A percentile compares a stretch with the other conserved stretches of the same genome.
These are phyloP conservation scores for Colletotrichum lentis DNA, from an alignment of 2,329 filamentous ascomycete genomes.

Conservation along the genomic window DNA sequence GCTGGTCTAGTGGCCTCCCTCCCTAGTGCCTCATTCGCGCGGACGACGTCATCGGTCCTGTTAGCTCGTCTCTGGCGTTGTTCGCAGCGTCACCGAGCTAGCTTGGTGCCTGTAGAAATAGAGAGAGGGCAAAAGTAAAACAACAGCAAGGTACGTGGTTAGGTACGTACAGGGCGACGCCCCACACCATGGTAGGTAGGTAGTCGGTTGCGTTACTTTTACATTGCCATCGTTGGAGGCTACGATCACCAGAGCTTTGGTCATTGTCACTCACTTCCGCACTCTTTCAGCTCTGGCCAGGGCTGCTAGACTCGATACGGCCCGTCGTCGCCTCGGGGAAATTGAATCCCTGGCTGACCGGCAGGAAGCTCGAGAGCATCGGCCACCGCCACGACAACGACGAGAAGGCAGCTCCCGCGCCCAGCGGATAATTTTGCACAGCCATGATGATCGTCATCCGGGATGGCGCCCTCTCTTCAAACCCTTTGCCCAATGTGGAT, in stretches of 20 bases:
- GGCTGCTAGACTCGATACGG: background rate
- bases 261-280: constrained; percentile 18
- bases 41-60: constrained; percentile 38
- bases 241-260: constrained; percentile 23
- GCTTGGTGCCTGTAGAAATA: constrained; percentile 13
- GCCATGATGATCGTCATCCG: constrained; percentile 29
- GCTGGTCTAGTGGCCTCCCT: constrained; percentile 8
- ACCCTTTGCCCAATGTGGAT: constrained; percentile 26
- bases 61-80: constrained; percentile 36
- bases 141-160: constrained; percentile 2
- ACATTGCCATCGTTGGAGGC: constrained; percentile 8
- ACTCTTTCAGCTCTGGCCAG: background rate
- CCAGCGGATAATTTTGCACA: constrained; percentile 23
- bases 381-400: background rate
- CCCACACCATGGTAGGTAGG: constrained; percentile 28
- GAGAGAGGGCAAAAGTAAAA: no score
- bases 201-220: constrained; percentile 8
- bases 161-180: constrained; percentile 5
- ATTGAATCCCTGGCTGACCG: background rate
- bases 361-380: background rate
- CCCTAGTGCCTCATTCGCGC: constrained; percentile 34
- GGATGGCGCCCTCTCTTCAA: constrained; percentile 30
- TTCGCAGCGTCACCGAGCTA: constrained; percentile 36
- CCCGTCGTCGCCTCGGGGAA: background rate
- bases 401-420: background rate